A percentile compares a stretch with the other conserved stretches of the same genome.
These are phyloP conservation scores for Pestalotiopsis sp. DNA, from an alignment of 2,329 filamentous ascomycete genomes.

Conservation along the genomic window DNA sequence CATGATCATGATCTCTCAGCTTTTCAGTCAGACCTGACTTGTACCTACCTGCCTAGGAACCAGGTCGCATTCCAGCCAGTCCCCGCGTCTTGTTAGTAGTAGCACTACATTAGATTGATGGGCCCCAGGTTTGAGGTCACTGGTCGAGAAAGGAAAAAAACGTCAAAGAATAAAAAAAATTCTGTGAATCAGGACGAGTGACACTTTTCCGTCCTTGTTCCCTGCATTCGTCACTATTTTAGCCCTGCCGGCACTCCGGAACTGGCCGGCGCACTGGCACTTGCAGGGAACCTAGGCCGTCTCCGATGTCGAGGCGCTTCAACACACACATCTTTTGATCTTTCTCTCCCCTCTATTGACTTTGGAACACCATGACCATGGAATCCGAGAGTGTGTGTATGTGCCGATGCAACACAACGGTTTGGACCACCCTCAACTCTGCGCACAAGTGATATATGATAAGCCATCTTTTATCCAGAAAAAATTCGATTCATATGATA, in stretches of 20 bases:
- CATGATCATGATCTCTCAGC: background rate
- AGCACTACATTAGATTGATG: background rate
- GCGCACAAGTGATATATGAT: constrained; percentile 11
- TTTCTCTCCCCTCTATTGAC: background rate
- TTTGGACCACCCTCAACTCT: background rate
- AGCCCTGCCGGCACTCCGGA: constrained; percentile 6
- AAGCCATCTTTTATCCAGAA: background rate
- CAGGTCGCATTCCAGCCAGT: background rate
- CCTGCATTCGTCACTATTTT: background rate
- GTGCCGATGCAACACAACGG: background rate
- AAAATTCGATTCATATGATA: background rate
- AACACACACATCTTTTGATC: background rate
- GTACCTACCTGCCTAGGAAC: background rate
- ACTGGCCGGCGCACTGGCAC: background rate
- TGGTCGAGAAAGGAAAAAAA: background rate
- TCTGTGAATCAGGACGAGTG: background rate
- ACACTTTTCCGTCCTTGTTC: background rate
- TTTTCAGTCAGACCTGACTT: background rate
- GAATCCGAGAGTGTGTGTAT: background rate
- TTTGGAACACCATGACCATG: background rate
- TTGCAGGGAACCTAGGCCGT: background rate
- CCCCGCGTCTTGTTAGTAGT: background rate
- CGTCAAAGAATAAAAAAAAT: background rate
- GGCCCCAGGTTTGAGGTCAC: background rate
- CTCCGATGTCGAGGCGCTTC: constrained; percentile 6